These are phyloP conservation scores for Backusella morwellensis DNA, from an alignment of 192 early-diverging fungal genomes.

Conservation along the genomic window DNA sequence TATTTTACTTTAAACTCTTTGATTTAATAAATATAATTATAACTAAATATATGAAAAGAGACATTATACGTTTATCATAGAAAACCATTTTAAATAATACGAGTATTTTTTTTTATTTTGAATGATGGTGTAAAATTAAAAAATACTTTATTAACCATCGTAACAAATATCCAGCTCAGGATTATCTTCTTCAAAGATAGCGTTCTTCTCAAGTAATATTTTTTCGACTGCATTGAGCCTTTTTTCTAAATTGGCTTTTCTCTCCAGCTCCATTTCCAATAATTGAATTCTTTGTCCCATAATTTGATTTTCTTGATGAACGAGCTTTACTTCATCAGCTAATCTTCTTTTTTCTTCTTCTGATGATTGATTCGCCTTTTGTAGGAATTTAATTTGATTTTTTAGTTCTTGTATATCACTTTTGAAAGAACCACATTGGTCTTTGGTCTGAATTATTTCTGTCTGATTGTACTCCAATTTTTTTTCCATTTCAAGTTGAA, in stretches of 20 bases:
- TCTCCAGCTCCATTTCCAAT: background rate
- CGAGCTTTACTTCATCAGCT: background rate
- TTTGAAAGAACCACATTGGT: background rate
- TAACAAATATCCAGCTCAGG: background rate
- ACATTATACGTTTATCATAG: no score
- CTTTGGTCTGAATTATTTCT: background rate
- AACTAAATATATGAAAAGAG: background rate
- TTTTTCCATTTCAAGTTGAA: background rate
- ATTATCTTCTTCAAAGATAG: background rate
- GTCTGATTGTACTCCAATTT: background rate
- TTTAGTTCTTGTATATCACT: background rate
- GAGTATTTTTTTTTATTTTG: background rate
- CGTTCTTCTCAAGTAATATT: background rate
- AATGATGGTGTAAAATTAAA: background rate
- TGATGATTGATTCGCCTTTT: background rate
- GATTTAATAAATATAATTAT: background rate
- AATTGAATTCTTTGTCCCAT: background rate
- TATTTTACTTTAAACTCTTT: background rate
- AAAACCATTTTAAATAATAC: background rate
- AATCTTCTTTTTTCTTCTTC: background rate
- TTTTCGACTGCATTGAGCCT: background rate
- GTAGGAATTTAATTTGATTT: background rate
- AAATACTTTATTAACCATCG: background rate
- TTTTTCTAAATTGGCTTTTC: background rate
- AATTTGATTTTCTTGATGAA: background rate